phyloP scores from a whole-genome alignment of 2,329 filamentous ascomycete genomes.

The Sporothrix humicola region DNA sequence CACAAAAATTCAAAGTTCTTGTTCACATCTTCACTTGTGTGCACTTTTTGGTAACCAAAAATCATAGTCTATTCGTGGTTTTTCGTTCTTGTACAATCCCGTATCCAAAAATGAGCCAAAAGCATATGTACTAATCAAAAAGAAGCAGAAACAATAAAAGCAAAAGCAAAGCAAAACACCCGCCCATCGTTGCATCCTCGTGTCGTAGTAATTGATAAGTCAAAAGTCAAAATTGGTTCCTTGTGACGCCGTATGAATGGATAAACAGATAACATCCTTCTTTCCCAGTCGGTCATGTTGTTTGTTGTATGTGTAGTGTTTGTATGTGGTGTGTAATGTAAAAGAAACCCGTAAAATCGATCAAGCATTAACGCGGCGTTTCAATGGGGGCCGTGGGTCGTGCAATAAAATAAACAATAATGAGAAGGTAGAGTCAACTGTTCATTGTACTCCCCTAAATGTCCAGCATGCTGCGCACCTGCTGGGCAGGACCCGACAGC shows the following conservation, averaged over 20 bases:
- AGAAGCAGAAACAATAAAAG: neutral
- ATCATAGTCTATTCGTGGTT: too few species aligned
- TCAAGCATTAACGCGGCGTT: neutral
- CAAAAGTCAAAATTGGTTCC: neutral
- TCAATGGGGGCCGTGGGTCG: neutral
- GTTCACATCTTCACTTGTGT: too few species aligned
- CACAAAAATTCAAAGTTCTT: too few species aligned
- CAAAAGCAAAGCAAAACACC: neutral
- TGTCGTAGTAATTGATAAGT: neutral
- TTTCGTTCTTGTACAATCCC: too few species aligned
- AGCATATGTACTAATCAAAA: neutral
- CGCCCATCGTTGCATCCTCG: slow-evolving; percentile 20
- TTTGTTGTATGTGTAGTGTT: neutral
- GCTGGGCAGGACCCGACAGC: slow-evolving; percentile 56
- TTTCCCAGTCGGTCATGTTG: neutral
- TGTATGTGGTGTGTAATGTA: neutral
- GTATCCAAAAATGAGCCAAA: neutral
- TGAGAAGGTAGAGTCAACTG: too few species aligned
- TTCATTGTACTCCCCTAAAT: slow-evolving; percentile 45
- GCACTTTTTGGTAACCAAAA: too few species aligned
- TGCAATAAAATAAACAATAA: neutral
- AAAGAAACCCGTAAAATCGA: neutral
- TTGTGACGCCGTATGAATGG: neutral
- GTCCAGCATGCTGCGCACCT: slow-evolving; percentile 64
- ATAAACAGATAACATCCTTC: neutral